Evolutionary conservation across 805 yeast species (phyloP), one percentile per base, ranked within the genome.

Genomic region (Blastobotrys americana): DNA sequence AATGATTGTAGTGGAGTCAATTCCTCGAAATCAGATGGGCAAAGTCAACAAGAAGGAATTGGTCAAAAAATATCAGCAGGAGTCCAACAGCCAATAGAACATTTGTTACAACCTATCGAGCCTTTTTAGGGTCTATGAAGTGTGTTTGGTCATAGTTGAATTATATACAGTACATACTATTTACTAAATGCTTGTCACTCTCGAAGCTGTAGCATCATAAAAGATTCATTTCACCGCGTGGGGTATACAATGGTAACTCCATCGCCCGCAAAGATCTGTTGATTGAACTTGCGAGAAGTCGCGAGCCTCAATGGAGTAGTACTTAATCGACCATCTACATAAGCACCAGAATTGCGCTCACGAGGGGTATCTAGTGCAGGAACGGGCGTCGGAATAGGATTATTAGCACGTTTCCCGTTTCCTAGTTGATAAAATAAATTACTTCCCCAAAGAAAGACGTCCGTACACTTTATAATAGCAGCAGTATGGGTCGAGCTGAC

Each of bases 361-460:
- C 40, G 23, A 20, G 13, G n/a, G 17, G 19, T 33, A 39, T 46
- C 46, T 23, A 49, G 22, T 8, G 44, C 40, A 20, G 44, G 48
- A 9, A 42, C 42, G 37, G 48, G 51, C 35, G 18, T 16, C 2
- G 57, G 51, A 10, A 39, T 35, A 21, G 51, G 21, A 4, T 71
- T 61, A 58, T 82, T 82, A 47, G 74, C 73, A 35, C 73, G 69
- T 56, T 82, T 83, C 22, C 96, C 95, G 56, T 80, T 85, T 9
- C 95, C 96, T 37, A 85, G 70, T 65, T 90, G 96, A 19, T 90
- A 95, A 54, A 52, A 69, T 56, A 79, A 83, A 62, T 89, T 90
- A 37, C 78, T 82, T 19, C 98, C 98, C 87, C 95, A 87, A 3
- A 68, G 74, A 33, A 82, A 60, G 17, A 87, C 82, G 56, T 82